Evolutionary conservation across 1,284 basidiomycete species (phyloP), one percentile per base, ranked within the genome.

Genomic region (Microbotryum violaceum): DNA sequence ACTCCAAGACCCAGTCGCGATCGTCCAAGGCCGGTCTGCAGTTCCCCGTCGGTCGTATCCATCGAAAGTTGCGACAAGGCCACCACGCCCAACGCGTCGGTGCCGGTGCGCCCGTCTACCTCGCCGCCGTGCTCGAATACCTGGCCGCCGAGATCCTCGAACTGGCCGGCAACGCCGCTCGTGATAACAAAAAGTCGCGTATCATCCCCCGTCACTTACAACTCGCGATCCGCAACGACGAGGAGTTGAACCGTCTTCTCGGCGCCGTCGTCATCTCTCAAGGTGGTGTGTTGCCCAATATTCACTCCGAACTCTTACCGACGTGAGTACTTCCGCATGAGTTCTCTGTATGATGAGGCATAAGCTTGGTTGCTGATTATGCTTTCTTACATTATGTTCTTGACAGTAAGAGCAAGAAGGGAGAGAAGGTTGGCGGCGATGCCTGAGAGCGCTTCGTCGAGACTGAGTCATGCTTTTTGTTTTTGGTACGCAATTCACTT

Each of bases 201-300:
- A 91, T 92, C 75, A 88, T 91, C 21, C 90, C 90, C 62, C 85
- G 90, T 75, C 89, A 92, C 78, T 76, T 92, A 63, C 89, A 92
- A 75, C 86, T 92, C 66, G 90, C 90, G 70, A 91, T 93, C 77
- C 83, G 62, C 49, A 70, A 70, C 70, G 75, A 76, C 51, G 75
- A 76, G 69, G 75, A 76, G 72, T 49, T 66, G 44, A 66, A 85
- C 77, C 86, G 83, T 73, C 83, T 89, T 51, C 82, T 92, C 53
- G 89, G 89, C 53, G 82, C 85, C 70, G 89, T 91, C 67, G 85
- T 88, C 74, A 91, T 92, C 79, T 89, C 86, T 25, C 88, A 92
- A 74, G 89, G 89, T 79, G 90, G 89, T 84, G 89, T 91, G 61
- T 83, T 91, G 47, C 89, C 89, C 56, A 70, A 72, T 73, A 84